These are phyloP conservation scores for Candida koratica DNA, from an alignment of 805 yeast species.

Conservation along the genomic window DNA sequence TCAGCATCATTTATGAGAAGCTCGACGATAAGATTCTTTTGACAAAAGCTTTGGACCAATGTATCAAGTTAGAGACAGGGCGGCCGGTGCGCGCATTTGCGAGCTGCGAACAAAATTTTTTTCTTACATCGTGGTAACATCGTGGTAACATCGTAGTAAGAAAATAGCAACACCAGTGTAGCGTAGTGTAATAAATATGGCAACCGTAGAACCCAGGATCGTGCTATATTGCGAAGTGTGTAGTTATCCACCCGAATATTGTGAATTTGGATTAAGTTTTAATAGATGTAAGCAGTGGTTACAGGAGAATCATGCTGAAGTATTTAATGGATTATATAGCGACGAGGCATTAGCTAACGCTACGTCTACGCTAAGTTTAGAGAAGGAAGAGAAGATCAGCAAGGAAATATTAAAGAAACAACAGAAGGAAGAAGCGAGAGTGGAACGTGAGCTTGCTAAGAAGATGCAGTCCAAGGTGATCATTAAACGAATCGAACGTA, in stretches of 20 bases:
- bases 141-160: too few species aligned
- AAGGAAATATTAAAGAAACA: constrained; percentile 82
- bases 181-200: constrained; percentile 10
- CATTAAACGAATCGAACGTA: constrained; percentile 84
- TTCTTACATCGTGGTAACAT: background rate
- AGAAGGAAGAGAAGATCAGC: constrained; percentile 77
- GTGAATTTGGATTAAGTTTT: constrained; percentile 83
- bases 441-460: constrained; percentile 77
- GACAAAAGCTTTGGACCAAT: constrained; percentile 53
- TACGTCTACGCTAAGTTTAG: constrained; percentile 60
- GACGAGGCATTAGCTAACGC: constrained; percentile 55
- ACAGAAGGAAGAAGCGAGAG: constrained; percentile 78
- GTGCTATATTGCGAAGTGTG: constrained; percentile 76
- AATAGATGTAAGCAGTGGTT: constrained; percentile 86
- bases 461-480: constrained; percentile 75
- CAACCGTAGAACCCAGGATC: constrained; percentile 22
- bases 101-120: constrained; percentile 24
- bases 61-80: constrained; percentile 59
- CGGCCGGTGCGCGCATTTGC: constrained; percentile 50
- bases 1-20: constrained; percentile 59
- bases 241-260: constrained; percentile 82
- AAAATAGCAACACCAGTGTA: too few species aligned
- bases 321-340: constrained; percentile 58
- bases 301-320: constrained; percentile 50
- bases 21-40: constrained; percentile 48